Percentiles rank a stretch among this genome's conserved stretches.
Conservation (phyloP, 176 grass and related monocot species). For the Chrysopogon serrulatus region DNA sequence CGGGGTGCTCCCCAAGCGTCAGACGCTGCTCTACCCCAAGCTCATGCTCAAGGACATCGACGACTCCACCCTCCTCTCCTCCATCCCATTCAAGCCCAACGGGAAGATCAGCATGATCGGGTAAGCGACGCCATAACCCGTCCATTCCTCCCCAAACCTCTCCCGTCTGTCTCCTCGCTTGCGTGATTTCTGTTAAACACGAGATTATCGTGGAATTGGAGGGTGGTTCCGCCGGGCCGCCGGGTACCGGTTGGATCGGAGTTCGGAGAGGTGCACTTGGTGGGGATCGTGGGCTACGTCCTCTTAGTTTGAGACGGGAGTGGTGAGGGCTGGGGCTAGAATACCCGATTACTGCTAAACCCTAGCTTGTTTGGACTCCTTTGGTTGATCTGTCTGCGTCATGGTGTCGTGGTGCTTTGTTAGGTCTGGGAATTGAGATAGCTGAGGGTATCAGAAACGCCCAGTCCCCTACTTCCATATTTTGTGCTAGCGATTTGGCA, state of each 20-base stretch:
- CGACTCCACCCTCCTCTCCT: constrained; percentile 72
- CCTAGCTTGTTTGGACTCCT: constrained; percentile 19
- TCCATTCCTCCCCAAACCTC: neutral
- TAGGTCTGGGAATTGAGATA: neutral
- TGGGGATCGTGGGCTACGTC: neutral
- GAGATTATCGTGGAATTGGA: neutral
- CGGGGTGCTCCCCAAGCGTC: constrained; percentile 82
- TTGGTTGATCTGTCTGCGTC: neutral
- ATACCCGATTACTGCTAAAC: neutral
- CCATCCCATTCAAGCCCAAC: constrained; percentile 71
- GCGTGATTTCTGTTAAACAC: neutral
- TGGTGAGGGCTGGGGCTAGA: neutral
- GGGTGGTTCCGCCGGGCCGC: neutral
- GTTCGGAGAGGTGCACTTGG: neutral
- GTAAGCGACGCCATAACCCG: constrained; percentile 25
- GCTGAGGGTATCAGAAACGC: neutral
- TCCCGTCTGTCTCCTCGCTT: neutral
- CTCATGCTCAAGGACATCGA: constrained; percentile 58
- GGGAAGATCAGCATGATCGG: constrained; percentile 90
- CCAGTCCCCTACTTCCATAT: neutral
- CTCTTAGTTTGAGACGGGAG: neutral
- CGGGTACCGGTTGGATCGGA: neutral
- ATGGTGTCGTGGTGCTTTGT: neutral
- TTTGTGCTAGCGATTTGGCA: neutral
- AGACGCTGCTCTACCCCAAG: constrained; percentile 90